Evolutionary conservation across 2,329 filamentous ascomycete genomes (phyloP).

Genomic region (Venturia aucupariae): DNA sequence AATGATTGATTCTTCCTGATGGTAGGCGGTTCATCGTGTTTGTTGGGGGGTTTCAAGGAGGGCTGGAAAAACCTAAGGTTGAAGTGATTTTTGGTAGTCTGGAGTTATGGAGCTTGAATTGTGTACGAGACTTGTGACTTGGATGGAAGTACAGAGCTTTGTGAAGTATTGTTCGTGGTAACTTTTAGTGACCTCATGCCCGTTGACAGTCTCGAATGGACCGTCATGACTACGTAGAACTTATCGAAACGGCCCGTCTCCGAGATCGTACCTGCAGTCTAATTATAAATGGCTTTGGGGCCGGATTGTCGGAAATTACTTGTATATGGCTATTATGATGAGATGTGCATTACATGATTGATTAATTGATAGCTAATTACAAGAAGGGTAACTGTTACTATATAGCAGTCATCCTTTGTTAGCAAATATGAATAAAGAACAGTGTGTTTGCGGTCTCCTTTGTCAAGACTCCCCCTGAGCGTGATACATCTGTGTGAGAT

Average conservation of each 20-base stretch:
- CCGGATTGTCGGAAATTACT: neutral
- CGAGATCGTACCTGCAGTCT: neutral
- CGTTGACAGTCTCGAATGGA: neutral
- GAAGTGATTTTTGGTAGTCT: neutral
- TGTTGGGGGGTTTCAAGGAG: neutral
- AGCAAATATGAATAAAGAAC: no score
- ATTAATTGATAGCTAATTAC: no score
- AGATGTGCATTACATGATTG: no score
- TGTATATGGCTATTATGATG: no score
- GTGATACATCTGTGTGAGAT: no score
- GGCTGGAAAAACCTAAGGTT: neutral
- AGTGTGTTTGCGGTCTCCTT: no score
- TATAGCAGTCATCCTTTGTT: no score
- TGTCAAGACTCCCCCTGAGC: no score
- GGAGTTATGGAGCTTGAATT: neutral
- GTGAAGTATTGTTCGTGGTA: neutral
- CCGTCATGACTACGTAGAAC: no score
- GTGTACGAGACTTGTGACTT: neutral
- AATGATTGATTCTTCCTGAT: neutral
- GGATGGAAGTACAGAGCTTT: neutral
- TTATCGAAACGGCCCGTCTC: neutral
- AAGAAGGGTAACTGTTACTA: no score
- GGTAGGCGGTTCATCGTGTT: neutral
- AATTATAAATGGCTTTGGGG: neutral
- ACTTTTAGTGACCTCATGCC: neutral